Percentiles rank a stretch among this genome's conserved stretches.
These are phyloP conservation scores for Zymoseptoria passerinii DNA, from an alignment of 2,329 filamentous ascomycete genomes.

Conservation along the genomic window DNA sequence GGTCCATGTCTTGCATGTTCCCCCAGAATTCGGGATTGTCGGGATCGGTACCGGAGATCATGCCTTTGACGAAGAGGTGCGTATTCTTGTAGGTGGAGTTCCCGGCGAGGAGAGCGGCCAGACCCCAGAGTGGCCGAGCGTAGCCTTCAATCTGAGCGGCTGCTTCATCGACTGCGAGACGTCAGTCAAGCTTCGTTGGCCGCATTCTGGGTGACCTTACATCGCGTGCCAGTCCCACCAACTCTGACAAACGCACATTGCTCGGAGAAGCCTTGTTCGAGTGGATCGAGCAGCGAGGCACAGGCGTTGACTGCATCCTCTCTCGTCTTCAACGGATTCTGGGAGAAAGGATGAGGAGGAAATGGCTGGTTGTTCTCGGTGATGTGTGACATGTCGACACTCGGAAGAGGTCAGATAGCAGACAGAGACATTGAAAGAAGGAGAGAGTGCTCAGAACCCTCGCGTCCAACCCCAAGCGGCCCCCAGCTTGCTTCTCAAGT, in stretches of 20 bases:
- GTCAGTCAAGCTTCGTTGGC: neutral
- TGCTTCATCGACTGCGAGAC: slow-evolving; percentile 53
- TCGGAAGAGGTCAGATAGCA: too few relatives aligned
- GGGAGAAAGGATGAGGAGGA: slow-evolving; percentile 35
- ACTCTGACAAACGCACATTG: slow-evolving; percentile 56
- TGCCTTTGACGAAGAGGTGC: slow-evolving; percentile 59
- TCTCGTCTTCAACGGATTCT: slow-evolving; percentile 34
- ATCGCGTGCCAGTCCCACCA: slow-evolving; percentile 64
- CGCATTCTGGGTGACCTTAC: slow-evolving; percentile 10
- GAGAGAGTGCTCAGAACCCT: too few relatives aligned
- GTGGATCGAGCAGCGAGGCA: slow-evolving; percentile 55
- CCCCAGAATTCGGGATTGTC: slow-evolving; percentile 67
- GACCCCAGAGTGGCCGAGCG: slow-evolving; percentile 66
- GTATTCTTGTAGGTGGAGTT: slow-evolving; percentile 56
- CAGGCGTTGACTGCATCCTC: slow-evolving; percentile 37
- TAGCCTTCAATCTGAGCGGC: slow-evolving; percentile 71
- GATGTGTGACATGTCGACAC: slow-evolving; percentile 1
- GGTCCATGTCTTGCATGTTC: slow-evolving; percentile 65
- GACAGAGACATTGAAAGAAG: too few relatives aligned
- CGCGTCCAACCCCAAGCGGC: too few relatives aligned
- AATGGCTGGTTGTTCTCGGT: slow-evolving; percentile 37
- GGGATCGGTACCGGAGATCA: slow-evolving; percentile 64
- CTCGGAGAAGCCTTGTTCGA: slow-evolving; percentile 64
- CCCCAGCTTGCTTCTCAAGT: too few relatives aligned
- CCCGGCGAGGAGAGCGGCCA: slow-evolving; percentile 62